Base-by-base conservation (phyloP, 495 filamentous ascomycete species). In the Xylaria sp. region DNA sequence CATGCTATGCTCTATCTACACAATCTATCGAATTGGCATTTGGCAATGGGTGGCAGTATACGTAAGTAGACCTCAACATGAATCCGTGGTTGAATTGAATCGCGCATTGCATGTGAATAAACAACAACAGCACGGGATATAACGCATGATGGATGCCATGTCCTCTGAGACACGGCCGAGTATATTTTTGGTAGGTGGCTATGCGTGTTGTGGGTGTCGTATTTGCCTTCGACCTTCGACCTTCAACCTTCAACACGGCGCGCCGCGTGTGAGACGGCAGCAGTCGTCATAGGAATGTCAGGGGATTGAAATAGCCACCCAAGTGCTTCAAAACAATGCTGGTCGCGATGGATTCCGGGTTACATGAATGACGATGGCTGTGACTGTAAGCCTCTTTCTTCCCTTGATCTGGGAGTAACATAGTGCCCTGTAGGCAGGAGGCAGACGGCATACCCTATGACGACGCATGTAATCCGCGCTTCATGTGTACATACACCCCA, bases 301-400 rank as follows among this genome's bases (percentile, higher is more conserved):
- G 73, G 68, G 63, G 72, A 61, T 19, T 29, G 66, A 72, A 68
- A 72, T 69, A 71, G 59, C 31, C 61, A 37, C 53, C 29, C 58
- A 55, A 70, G 43, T 66, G 67, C 37, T 69, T 72, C 70, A 59
- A 73, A 64, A 72, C 44, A 43, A 21, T 50, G 61, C 41, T 24
- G 44, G 61, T 24, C n/a, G 24, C 41, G 55, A 74, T 76, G 76
- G 74, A 78, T 74, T 69, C 74, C 72, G 63, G 72, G 76, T 78
- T 76, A 73, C 74, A 76, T 78, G 63, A 74, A 78, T 76, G 76
- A 78, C 76, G 74, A 72, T 72, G 50, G 70, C 71, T 62, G 71
- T 74, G 65, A 71, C 73, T 69, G 15, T 50, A n/a, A 14, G 12
- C 46, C 9, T 50, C 15, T 33, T 24, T 37, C 74, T 70, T 69